A percentile compares a stretch with the other conserved stretches of the same genome.
Evolutionary conservation across 495 filamentous ascomycete genomes (phyloP).

Genomic region (Aspergillus sclerotiicarbonarius): DNA sequence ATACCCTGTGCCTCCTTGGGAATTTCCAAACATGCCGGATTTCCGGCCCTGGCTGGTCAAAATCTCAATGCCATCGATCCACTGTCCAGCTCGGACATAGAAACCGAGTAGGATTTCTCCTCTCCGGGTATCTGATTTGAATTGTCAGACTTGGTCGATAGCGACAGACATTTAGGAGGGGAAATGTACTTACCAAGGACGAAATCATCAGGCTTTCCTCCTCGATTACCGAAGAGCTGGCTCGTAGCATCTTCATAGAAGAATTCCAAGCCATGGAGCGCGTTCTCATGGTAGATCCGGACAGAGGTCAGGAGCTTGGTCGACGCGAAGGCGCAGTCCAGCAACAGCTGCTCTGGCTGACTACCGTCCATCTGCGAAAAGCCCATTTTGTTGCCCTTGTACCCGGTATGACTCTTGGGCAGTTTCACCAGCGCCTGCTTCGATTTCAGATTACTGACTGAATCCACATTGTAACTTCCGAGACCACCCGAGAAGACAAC

Average conservation of each 20-base stretch:
- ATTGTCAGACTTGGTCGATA: neutral
- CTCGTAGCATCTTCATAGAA: conserved; percentile 83
- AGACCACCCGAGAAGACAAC: conserved; percentile 71
- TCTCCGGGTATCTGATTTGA: conserved; percentile 66
- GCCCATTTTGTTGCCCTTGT: conserved; percentile 75
- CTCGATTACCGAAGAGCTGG: conserved; percentile 86
- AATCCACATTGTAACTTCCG: conserved; percentile 69
- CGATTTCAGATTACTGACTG: conserved; percentile 64
- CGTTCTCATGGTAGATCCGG: conserved; percentile 72
- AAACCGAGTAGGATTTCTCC: conserved; percentile 90
- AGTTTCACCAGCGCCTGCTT: conserved; percentile 73
- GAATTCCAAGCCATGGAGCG: conserved; percentile 87
- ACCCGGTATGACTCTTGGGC: conserved; percentile 69
- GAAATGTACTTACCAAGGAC: conserved; percentile 58
- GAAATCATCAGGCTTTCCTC: conserved; percentile 73
- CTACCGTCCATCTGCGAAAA: conserved; percentile 69
- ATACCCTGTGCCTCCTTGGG: conserved; percentile 78
- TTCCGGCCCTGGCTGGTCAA: conserved; percentile 82
- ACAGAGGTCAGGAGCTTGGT: conserved; percentile 74
- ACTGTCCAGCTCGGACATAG: conserved; percentile 72
- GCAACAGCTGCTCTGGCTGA: conserved; percentile 67
- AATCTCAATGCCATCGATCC: conserved; percentile 91
- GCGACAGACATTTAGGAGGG: neutral
- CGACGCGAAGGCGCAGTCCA: conserved; percentile 65
- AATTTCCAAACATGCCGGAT: conserved; percentile 82